Evolutionary conservation across 148 eudicot genomes (phyloP).

Genomic region (Fagopyrum tataricum): DNA sequence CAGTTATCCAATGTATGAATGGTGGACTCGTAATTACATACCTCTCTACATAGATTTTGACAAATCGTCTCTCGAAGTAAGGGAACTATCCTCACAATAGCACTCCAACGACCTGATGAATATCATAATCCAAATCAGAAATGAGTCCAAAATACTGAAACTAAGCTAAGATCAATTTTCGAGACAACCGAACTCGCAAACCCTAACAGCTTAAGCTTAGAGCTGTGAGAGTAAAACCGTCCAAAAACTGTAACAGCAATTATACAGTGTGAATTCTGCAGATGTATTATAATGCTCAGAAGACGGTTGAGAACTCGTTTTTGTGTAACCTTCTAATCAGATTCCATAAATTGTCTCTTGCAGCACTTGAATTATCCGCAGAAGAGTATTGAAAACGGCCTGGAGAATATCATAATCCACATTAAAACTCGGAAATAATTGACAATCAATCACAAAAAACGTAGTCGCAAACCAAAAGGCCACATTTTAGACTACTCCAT

Average conservation of each 20-base stretch:
- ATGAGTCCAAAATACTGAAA: too few relatives aligned
- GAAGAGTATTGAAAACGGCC: background rate
- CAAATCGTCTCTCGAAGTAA: background rate
- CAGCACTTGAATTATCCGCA: background rate
- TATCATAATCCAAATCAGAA: background rate
- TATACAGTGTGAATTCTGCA: background rate
- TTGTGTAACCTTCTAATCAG: background rate
- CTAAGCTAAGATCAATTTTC: too few relatives aligned
- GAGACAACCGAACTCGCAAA: too few relatives aligned
- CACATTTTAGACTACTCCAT: background rate
- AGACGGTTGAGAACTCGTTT: background rate
- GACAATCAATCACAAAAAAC: background rate
- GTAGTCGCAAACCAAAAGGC: background rate
- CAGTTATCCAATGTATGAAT: background rate
- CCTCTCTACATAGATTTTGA: background rate
- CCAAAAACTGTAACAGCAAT: background rate
- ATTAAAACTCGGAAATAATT: background rate
- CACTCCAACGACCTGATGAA: background rate
- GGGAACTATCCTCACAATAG: background rate
- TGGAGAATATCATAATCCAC: background rate
- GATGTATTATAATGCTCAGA: background rate
- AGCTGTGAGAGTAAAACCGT: too few relatives aligned
- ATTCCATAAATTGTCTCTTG: background rate
- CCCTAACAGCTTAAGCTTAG: too few relatives aligned
- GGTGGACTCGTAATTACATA: background rate